phyloP scores from a whole-genome alignment of 1,284 basidiomycete genomes.

The Golubevia sp. region DNA sequence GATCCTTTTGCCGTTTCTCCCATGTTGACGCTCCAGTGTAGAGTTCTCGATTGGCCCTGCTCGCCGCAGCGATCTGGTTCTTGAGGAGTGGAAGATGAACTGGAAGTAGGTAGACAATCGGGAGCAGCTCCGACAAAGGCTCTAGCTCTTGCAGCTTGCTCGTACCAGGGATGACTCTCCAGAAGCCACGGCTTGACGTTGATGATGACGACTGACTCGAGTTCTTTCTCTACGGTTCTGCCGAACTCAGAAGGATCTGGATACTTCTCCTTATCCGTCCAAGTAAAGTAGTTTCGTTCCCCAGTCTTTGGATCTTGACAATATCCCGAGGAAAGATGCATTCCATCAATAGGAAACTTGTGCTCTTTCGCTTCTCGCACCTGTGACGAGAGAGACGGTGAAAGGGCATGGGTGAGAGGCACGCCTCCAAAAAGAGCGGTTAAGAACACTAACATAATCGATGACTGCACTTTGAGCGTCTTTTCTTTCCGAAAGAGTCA shows the following conservation, averaged over 20 bases:
- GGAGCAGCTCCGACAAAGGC: conserved; percentile 16
- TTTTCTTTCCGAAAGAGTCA: conserved; percentile 21
- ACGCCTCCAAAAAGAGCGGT: too few relatives aligned
- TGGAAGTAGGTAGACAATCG: conserved; percentile 8
- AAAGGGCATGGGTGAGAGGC: too few relatives aligned
- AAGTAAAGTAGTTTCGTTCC: conserved; percentile 19
- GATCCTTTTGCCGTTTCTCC: conserved; percentile 15
- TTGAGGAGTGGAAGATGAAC: not conserved
- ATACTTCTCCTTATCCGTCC: conserved; percentile 14
- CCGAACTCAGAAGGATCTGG: conserved; percentile 17
- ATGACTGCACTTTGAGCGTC: conserved; percentile 26
- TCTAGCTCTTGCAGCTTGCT: conserved; percentile 1
- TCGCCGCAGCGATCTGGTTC: conserved; percentile 7
- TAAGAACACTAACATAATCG: conserved; percentile 10
- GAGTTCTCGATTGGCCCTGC: conserved; percentile 8
- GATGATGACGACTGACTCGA: conserved; percentile 22
- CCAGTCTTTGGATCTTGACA: conserved; percentile 15
- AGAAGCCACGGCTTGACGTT: conserved; percentile 31
- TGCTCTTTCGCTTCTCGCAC: conserved; percentile 5
- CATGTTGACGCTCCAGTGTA: conserved; percentile 12
- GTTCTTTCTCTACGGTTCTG: conserved; percentile 8
- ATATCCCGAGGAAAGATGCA: conserved; percentile 23
- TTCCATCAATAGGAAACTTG: conserved; percentile 20
- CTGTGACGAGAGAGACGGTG: too few relatives aligned
- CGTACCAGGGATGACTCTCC: conserved; percentile 16